These are phyloP conservation scores for Hemileia vastatrix DNA, from an alignment of 1,284 basidiomycete species.

Conservation along the genomic window DNA sequence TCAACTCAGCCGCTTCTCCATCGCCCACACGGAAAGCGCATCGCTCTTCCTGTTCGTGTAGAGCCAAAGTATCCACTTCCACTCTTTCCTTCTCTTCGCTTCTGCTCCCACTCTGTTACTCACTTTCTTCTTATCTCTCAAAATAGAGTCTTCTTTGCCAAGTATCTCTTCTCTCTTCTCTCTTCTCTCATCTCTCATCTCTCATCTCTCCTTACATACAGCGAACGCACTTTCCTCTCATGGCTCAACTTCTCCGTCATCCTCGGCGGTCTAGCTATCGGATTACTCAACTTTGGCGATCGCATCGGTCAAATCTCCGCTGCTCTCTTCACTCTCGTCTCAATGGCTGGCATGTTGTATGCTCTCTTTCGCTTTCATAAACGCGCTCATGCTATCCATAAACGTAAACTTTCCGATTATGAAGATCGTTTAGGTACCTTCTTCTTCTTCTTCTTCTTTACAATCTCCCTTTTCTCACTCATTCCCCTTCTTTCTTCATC, in stretches of 20 bases:
- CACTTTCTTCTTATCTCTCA: not conserved
- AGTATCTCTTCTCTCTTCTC: constrained; percentile 53
- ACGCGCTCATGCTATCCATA: constrained; percentile 15
- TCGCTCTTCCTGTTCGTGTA: constrained; percentile 84
- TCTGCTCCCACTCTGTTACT: not conserved
- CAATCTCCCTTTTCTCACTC: not conserved
- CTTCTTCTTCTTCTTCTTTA: not conserved
- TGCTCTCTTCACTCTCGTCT: constrained; percentile 16
- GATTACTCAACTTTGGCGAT: constrained; percentile 92
- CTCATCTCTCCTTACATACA: not conserved
- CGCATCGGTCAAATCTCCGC: constrained; percentile 20
- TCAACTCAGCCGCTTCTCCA: constrained; percentile 97
- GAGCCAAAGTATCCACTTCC: constrained; percentile 59
- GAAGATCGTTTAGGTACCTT: constrained; percentile 14
- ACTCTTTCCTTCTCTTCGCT: not conserved
- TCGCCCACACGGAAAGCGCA: constrained; percentile 75
- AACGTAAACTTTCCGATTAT: constrained; percentile 14
- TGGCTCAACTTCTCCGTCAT: constrained; percentile 76
- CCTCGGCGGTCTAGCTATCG: constrained; percentile 82
- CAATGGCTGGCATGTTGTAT: constrained; percentile 21
- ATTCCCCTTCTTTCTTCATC: not conserved
- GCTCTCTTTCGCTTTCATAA: constrained; percentile 16
- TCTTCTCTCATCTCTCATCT: not conserved
- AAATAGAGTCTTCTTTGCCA: constrained; percentile 68
- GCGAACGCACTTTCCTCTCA: constrained; percentile 69